Evolutionary conservation across 352 stramenopile species (phyloP).

Genomic region (Phytophthora brassicae): DNA sequence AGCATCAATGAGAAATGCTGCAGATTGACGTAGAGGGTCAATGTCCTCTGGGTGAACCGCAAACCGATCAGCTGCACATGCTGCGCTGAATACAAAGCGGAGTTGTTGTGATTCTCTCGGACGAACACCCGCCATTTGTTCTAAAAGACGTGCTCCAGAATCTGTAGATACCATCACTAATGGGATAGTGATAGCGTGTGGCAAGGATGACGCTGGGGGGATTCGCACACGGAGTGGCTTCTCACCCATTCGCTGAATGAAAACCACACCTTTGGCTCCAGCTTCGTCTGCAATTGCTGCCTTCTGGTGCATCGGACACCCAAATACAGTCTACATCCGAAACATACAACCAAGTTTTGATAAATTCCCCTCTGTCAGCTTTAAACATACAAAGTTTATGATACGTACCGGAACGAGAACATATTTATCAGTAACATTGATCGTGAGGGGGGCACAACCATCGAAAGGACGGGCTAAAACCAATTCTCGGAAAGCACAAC

Average conservation of each 20-base stretch:
- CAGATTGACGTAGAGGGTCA: constrained; percentile 40
- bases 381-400: not conserved
- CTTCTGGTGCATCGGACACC: constrained; percentile 71
- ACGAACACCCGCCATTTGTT: constrained; percentile 36
- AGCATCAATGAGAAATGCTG: constrained; percentile 39
- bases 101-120: constrained; percentile 39
- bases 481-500: constrained; percentile 56
- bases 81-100: constrained; percentile 58
- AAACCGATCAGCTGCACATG: constrained; percentile 48
- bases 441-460: constrained; percentile 49
- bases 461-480: constrained; percentile 55
- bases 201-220: constrained; percentile 34
- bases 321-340: constrained; percentile 38
- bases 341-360: not conserved
- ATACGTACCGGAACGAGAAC: constrained; percentile 55
- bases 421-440: constrained; percentile 54
- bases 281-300: constrained; percentile 55
- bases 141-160: constrained; percentile 50
- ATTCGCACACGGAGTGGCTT: constrained; percentile 62
- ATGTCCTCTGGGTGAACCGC: constrained; percentile 41
- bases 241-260: constrained; percentile 53
- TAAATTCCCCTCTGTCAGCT: not conserved
- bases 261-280: constrained; percentile 60
- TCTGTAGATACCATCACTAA: constrained; percentile 72
- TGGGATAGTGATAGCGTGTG: constrained; percentile 46